Percentiles rank a stretch among this genome's conserved stretches.
Conservation (phyloP, 2,329 filamentous ascomycete genomes). For the Nemania serpens region DNA sequence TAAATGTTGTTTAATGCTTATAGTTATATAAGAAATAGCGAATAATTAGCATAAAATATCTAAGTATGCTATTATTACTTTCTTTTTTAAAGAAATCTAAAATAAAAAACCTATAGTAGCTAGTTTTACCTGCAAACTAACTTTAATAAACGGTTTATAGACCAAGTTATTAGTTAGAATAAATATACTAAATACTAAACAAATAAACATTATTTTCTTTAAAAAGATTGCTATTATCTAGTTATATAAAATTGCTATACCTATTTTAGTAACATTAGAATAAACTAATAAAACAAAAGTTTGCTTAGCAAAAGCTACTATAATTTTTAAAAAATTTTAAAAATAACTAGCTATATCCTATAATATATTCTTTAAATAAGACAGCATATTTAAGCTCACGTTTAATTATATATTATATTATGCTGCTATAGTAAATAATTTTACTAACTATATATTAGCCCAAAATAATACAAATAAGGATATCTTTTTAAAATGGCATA, state of each 20-base stretch:
- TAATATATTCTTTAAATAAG: not conserved
- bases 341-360: not conserved
- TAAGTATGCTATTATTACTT: constrained; percentile 1
- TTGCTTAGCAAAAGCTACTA: no score
- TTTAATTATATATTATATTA: not conserved
- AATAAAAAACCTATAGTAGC: not conserved
- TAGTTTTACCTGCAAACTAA: not conserved
- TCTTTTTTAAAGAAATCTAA: constrained; percentile 4
- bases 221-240: constrained; percentile 1
- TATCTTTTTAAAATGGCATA: not conserved
- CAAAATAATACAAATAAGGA: constrained; percentile 1
- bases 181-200: not conserved
- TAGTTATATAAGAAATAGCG: not conserved
- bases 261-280: not conserved
- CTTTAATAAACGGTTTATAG: not conserved
- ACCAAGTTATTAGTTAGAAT: not conserved
- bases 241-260: constrained; percentile 7
- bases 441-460: not conserved
- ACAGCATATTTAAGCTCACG: not conserved
- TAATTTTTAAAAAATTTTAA: not conserved
- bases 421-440: not conserved
- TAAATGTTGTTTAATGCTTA: no score
- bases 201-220: constrained; percentile 7
- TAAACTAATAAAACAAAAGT: not conserved
- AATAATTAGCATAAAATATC: not conserved